Percentiles rank a stretch among this genome's conserved stretches.
Conservation (phyloP, 164 flowering plant genomes). For the Stephania yunnanensis region DNA sequence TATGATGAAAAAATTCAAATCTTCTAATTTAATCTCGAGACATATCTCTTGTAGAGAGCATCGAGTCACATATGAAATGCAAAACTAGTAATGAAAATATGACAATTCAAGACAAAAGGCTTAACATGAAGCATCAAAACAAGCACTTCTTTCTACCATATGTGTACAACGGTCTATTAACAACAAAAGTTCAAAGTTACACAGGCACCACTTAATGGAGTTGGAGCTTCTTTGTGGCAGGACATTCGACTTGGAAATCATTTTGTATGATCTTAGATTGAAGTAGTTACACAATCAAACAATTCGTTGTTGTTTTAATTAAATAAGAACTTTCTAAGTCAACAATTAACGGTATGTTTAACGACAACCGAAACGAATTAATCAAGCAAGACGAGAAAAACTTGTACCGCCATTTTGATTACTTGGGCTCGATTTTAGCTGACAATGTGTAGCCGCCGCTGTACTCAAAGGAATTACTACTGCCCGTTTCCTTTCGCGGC, state of each 20-base stretch:
- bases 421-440: conserved; percentile 69
- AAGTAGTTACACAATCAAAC: neutral
- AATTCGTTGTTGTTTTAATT: neutral
- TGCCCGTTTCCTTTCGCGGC: conserved; percentile 33
- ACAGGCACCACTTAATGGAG: no score
- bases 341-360: no score
- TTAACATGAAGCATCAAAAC: neutral
- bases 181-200: neutral
- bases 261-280: neutral
- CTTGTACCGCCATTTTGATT: conserved; percentile 12
- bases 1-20: no score
- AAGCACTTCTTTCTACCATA: neutral
- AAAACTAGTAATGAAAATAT: no score
- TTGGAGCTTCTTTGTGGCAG: neutral
- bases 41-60: no score
- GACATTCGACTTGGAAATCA: neutral
- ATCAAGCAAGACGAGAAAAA: neutral
- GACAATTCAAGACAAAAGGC: no score
- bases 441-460: conserved; percentile 66
- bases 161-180: neutral
- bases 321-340: neutral
- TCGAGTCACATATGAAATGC: no score
- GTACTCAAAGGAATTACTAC: conserved; percentile 58
- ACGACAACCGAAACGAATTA: neutral
- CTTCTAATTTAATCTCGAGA: no score